Conservation (phyloP, 345 rosid genomes). For the Salix suchowensis region DNA sequence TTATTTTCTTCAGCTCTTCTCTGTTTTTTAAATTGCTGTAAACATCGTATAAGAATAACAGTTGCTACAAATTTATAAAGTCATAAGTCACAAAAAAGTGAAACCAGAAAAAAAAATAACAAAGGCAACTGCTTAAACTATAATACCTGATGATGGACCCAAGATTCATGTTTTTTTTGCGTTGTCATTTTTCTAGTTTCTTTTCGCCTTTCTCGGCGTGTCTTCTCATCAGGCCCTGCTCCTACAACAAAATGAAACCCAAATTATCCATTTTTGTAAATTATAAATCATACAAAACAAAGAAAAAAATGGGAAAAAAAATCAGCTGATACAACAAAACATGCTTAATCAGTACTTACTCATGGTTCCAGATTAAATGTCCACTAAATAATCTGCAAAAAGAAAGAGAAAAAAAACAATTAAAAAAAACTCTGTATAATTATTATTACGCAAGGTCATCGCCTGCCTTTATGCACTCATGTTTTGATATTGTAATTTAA, state of each 20-base stretch:
- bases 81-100: background rate
- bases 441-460: too few species aligned
- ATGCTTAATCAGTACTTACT: background rate
- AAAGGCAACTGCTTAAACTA: background rate
- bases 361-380: background rate
- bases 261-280: background rate
- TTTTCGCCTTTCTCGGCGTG: slow-evolving; percentile 61
- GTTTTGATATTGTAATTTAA: too few species aligned
- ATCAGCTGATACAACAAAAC: background rate
- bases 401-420: background rate
- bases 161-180: slow-evolving; percentile 44
- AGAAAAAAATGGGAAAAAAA: too few species aligned
- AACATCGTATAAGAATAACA: slow-evolving; percentile 9
- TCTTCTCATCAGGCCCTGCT: slow-evolving; percentile 19
- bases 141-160: slow-evolving; percentile 60
- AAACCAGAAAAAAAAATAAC: background rate
- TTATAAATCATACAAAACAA: background rate
- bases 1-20: slow-evolving; percentile 20
- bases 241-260: background rate
- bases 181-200: slow-evolving; percentile 51
- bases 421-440: too few species aligned
- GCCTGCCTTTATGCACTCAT: too few species aligned
- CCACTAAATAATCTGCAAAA: background rate
- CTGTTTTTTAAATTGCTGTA: slow-evolving; percentile 41
- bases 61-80: background rate